Conservation (phyloP, 352 stramenopile species). For the Pythium brachiatum region DNA sequence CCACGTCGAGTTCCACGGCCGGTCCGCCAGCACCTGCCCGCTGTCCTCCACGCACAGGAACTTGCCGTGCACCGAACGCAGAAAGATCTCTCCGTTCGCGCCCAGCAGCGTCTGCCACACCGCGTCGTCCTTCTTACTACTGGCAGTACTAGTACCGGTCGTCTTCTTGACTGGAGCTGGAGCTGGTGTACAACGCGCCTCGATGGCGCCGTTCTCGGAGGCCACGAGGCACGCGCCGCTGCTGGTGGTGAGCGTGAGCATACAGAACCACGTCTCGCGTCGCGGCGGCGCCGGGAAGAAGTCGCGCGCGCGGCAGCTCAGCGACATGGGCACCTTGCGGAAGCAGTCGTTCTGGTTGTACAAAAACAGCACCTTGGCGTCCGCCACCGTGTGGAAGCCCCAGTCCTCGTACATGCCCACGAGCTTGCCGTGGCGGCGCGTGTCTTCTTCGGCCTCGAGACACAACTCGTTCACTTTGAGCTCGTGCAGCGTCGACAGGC, state of each 20-base stretch:
- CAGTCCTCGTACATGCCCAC: conserved; percentile 71
- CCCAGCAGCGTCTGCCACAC: conserved; percentile 78
- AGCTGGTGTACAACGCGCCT: conserved; percentile 18
- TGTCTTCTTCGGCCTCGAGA: conserved; percentile 37
- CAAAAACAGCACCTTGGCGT: conserved; percentile 73
- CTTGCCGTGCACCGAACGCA: conserved; percentile 78
- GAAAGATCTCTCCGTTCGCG: conserved; percentile 52
- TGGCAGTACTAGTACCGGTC: not conserved
- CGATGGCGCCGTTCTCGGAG: conserved; percentile 60
- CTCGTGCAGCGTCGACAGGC: conserved; percentile 58
- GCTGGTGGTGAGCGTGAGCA: conserved; percentile 60
- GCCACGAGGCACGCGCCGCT: conserved; percentile 71
- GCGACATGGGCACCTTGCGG: conserved; percentile 80
- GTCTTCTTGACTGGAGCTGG: not conserved
- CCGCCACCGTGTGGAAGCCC: conserved; percentile 52
- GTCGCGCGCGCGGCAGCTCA: conserved; percentile 37
- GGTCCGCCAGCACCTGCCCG: conserved; percentile 67
- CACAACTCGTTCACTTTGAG: conserved; percentile 40
- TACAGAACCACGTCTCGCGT: conserved; percentile 66
- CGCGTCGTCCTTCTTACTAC: conserved; percentile 27
- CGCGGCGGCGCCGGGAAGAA: conserved; percentile 49
- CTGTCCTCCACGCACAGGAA: conserved; percentile 82
- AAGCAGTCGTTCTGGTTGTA: conserved; percentile 86
- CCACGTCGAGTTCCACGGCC: conserved; percentile 78
- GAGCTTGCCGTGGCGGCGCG: conserved; percentile 38